A percentile compares a stretch with the other conserved stretches of the same genome.
phyloP scores from a whole-genome alignment of 345 rosid species.

The Eucalyptus guilfoylei region DNA sequence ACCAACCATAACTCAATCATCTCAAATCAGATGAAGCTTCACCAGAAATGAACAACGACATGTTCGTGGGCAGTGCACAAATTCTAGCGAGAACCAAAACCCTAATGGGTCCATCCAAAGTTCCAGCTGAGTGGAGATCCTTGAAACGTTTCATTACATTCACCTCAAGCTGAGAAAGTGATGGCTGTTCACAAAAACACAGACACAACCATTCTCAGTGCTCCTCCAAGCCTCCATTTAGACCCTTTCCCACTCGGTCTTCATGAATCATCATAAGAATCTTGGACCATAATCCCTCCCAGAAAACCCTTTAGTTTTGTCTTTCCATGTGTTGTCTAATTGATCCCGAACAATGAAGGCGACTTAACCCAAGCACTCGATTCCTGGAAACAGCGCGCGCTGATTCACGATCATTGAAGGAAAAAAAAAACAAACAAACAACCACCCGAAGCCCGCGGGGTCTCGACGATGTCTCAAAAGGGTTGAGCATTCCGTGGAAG shows the following conservation, averaged over 20 bases:
- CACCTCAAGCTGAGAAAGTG: not conserved
- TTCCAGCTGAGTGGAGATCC: not conserved
- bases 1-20: not conserved
- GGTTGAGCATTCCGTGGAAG: conserved; percentile 1
- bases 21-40: not conserved
- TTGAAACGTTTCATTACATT: not conserved
- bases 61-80: not conserved
- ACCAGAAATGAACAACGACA: not conserved
- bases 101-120: not conserved
- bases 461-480: conserved; percentile 12
- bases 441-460: not conserved
- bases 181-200: not conserved
- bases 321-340: not conserved
- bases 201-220: not conserved
- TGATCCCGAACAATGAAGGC: not conserved
- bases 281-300: not conserved
- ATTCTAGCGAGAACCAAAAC: not conserved
- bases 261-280: not conserved
- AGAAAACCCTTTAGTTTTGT: not conserved
- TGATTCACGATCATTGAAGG: not conserved
- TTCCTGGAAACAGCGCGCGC: not conserved
- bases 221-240: not conserved
- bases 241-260: not conserved
- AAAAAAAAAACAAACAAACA: not conserved
- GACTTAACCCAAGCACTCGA: not conserved